Evolutionary conservation across 768 basidiomycete species (phyloP).

Genomic region (Sistotremastrum suecicum): DNA sequence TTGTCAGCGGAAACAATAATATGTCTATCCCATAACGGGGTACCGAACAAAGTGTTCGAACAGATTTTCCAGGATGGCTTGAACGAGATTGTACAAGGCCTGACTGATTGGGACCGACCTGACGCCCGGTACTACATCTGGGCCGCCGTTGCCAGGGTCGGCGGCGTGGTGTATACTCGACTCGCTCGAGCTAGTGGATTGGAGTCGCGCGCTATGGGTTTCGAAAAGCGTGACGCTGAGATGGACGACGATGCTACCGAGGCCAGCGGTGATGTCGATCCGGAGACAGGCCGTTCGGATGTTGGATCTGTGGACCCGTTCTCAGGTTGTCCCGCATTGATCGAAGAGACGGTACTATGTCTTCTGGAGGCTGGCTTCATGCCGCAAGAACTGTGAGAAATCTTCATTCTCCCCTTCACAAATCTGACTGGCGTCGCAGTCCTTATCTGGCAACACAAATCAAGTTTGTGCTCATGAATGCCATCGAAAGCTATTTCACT

Average conservation of each 20-base stretch:
- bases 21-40: slow-evolving; percentile 52
- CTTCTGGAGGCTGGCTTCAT: slow-evolving; percentile 3
- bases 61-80: slow-evolving; percentile 12
- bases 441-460: too few relatives aligned
- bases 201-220: background rate
- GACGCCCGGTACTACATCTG: slow-evolving; percentile 4
- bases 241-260: slow-evolving; percentile 1
- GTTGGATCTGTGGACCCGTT: slow-evolving; percentile 1
- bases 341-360: slow-evolving; percentile 3
- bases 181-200: slow-evolving; percentile 2
- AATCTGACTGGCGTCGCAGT: too few relatives aligned
- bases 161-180: slow-evolving; percentile 2
- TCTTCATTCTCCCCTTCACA: too few relatives aligned
- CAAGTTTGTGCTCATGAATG: too few relatives aligned
- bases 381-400: background rate
- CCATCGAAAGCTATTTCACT: too few relatives aligned
- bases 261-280: background rate
- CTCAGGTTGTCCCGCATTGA: slow-evolving; percentile 3
- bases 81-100: slow-evolving; percentile 12
- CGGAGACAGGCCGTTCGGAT: background rate
- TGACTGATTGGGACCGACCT: slow-evolving; percentile 11
- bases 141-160: background rate
- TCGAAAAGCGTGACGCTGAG: background rate
- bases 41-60: slow-evolving; percentile 27
- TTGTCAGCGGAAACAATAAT: slow-evolving; percentile 46